phyloP scores from a whole-genome alignment of 306 rosid genomes.

The Gastrolobium villosum region DNA sequence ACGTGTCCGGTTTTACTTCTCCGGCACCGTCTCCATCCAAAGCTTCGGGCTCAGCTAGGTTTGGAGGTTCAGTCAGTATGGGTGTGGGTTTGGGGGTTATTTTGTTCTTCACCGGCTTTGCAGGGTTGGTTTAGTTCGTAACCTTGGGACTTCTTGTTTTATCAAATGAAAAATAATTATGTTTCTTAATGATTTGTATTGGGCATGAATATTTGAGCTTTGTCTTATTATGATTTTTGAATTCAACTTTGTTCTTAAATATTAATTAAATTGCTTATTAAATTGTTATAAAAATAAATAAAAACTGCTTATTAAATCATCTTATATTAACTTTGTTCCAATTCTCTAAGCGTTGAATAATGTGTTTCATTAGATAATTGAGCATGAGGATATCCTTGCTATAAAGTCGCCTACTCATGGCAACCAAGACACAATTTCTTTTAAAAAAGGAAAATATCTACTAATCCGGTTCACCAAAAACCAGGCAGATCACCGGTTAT shows the following conservation, averaged over 20 bases:
- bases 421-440: too few relatives aligned
- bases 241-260: neutral
- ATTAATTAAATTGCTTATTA: too few relatives aligned
- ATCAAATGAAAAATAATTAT: conserved; percentile 7
- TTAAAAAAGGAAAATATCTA: too few relatives aligned
- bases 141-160: neutral
- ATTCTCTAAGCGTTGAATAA: too few relatives aligned
- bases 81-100: conserved; percentile 20
- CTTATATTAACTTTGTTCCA: too few relatives aligned
- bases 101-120: conserved; percentile 37
- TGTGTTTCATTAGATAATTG: too few relatives aligned
- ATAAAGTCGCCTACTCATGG: too few relatives aligned
- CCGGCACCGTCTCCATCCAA: conserved; percentile 35
- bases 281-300: too few relatives aligned
- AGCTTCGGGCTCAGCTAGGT: conserved; percentile 36
- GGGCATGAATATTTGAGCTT: neutral
- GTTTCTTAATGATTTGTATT: neutral
- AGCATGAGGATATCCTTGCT: too few relatives aligned
- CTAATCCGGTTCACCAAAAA: too few relatives aligned
- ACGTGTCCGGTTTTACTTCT: neutral
- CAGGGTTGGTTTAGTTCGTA: conserved; percentile 36
- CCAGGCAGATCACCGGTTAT: too few relatives aligned
- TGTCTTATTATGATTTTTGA: neutral
- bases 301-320: too few relatives aligned
- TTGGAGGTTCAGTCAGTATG: conserved; percentile 29